phyloP scores from a whole-genome alignment of 306 rosid genomes.

The Citrullus mucosospermus region DNA sequence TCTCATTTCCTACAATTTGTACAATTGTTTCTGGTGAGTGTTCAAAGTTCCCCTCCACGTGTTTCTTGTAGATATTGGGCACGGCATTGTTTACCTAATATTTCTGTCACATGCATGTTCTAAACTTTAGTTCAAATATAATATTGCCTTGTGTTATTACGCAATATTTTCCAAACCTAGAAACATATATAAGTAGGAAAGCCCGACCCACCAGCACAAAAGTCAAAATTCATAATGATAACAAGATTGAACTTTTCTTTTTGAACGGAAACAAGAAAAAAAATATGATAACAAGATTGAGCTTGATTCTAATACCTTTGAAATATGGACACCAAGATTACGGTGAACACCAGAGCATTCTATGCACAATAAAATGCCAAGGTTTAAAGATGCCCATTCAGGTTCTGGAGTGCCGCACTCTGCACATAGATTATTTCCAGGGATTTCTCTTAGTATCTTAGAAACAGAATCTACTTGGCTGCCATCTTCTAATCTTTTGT shows the following conservation, averaged over 20 bases:
- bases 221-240: background rate
- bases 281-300: constrained; percentile 1
- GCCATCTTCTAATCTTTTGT: constrained; percentile 25
- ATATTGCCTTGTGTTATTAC: background rate
- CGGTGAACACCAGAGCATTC: constrained; percentile 98
- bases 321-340: constrained; percentile 94
- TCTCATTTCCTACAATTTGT: background rate
- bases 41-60: background rate
- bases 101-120: background rate
- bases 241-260: constrained; percentile 2
- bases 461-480: constrained; percentile 47
- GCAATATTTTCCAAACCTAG: background rate
- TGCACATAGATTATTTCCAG: constrained; percentile 88
- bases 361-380: constrained; percentile 80
- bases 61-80: background rate
- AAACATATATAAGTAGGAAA: background rate
- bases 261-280: too few relatives aligned
- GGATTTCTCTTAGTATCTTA: constrained; percentile 56
- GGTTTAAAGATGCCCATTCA: constrained; percentile 97
- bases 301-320: constrained; percentile 50
- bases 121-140: background rate
- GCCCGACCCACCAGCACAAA: background rate
- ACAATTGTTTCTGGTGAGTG: background rate
- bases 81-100: background rate
- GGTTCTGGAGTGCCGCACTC: constrained; percentile 84